Evolutionary conservation across 768 basidiomycete species (phyloP).

Genomic region (Leccinum variicolor): DNA sequence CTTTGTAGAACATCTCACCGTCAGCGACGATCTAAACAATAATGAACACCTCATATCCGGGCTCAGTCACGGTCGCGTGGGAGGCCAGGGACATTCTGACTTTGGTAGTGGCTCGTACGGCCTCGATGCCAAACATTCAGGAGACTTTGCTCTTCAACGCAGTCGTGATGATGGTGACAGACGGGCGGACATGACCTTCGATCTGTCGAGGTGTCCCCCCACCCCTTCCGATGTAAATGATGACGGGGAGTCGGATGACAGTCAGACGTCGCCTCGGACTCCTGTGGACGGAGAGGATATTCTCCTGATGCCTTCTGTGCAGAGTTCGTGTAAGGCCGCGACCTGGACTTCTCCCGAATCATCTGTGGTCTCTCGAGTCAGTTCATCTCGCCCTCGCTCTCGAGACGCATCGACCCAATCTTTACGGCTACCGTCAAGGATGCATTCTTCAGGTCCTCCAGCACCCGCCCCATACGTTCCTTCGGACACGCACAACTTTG

Average conservation of each 20-base stretch:
- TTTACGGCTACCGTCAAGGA: not conserved
- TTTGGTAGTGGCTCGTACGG: not conserved
- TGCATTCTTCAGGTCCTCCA: not conserved
- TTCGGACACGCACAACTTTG: not conserved
- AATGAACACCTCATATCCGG: conserved; percentile 19
- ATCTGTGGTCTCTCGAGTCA: conserved; percentile 18
- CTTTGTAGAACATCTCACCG: conserved; percentile 21
- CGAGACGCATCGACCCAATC: conserved; percentile 14
- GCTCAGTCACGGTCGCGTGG: conserved; percentile 8
- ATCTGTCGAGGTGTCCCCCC: conserved; percentile 18
- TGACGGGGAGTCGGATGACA: conserved; percentile 30
- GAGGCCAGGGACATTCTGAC: not conserved
- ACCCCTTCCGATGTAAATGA: conserved; percentile 26
- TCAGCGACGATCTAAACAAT: conserved; percentile 23
- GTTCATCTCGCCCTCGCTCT: conserved; percentile 26
- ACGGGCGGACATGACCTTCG: conserved; percentile 15
- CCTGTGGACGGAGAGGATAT: conserved; percentile 24
- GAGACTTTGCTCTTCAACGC: conserved; percentile 7
- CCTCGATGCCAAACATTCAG: conserved; percentile 6
- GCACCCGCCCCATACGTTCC: conserved; percentile 5
- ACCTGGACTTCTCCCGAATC: not conserved
- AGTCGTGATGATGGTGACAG: conserved; percentile 3
- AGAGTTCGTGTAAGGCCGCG: not conserved
- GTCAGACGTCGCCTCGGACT: conserved; percentile 23
- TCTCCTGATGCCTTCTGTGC: conserved; percentile 3